phyloP scores from a whole-genome alignment of 179 eudicot genomes.

The Spergularia azorica region DNA sequence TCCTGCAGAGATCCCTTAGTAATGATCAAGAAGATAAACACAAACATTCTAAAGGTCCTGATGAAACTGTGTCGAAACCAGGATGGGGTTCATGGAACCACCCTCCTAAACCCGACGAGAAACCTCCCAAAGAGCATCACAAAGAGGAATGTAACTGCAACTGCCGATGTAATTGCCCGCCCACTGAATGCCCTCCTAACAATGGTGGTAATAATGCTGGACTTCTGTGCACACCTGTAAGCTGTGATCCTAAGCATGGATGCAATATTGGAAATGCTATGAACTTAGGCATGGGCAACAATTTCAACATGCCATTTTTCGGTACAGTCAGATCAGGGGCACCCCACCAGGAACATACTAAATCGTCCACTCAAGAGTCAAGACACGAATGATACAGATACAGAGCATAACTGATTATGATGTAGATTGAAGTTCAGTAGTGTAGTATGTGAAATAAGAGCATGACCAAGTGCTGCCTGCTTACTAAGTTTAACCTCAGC shows the following conservation, averaged over 20 bases:
- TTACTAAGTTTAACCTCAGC: background rate
- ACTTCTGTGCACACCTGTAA: conserved; percentile 25
- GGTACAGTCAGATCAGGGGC: conserved; percentile 7
- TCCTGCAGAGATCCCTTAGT: conserved; percentile 13
- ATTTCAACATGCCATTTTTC: conserved; percentile 21
- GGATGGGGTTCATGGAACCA: conserved; percentile 19
- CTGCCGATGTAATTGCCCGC: conserved; percentile 30
- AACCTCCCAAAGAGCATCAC: conserved; percentile 5
- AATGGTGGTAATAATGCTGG: background rate
- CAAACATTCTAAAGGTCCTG: conserved; percentile 1
- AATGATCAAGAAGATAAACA: conserved; percentile 11
- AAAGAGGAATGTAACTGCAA: conserved; percentile 29
- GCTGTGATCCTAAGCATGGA: conserved; percentile 17
- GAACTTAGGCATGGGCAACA: conserved; percentile 18
- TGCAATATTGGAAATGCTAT: conserved; percentile 23
- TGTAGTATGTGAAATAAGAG: background rate
- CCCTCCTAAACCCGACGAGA: conserved; percentile 29
- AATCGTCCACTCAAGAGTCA: background rate
- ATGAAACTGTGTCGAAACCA: conserved; percentile 29
- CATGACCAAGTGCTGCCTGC: background rate
- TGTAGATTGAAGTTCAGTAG: background rate
- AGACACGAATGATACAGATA: conserved; percentile 19
- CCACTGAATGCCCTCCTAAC: conserved; percentile 16
- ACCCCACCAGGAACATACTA: background rate
- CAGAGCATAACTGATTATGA: conserved; percentile 13